Base-by-base conservation (phyloP, 2,329 filamentous ascomycete species). In the Acephala macrosclerotiorum region DNA sequence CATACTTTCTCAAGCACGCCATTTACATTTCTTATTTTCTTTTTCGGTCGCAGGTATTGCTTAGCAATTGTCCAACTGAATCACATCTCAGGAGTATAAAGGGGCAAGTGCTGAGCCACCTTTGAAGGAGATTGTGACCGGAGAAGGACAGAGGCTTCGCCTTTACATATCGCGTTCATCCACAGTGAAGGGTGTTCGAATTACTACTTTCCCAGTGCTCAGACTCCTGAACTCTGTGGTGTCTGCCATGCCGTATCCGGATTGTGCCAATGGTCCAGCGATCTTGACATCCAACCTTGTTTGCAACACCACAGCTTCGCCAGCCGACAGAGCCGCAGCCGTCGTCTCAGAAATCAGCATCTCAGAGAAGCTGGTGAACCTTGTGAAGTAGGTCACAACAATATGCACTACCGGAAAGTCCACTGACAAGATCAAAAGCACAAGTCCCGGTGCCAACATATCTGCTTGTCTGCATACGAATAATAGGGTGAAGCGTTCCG, bases 401-500 rank as follows among this genome's bases (percentile, higher is more conserved):
- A 6, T 7, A 49, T 20, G 11, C 5, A 33, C 26, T 33, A 16
- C 25, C 3, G 26, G 25, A 4, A 2, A 29, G 26, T 20, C 2
- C 18, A 53, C 49, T 53, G 49, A 66, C 12, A 67, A 64, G 3
- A 69, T 62, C 4, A 57, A 57, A 2, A 69, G 64, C 18, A 55
- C 49, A 18, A 67, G 61, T 33, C 65, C 64, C 7, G 72, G 71
- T 4, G 66, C 69, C 35, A 68, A 20, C 59, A 70, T 11, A 59
- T 74, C 26, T 71, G 72, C 5, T 61, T 74, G 25, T 66, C 70
- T 16, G 74, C 81, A 0, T 91, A 91, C 69, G 79, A 85, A 70
- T 88, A 87, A 80, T 89, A 87, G 85, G 84, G 81, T 53, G 86
- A 88, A 75, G 87, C 84, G 1, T 81, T 90, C 0, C 89, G 91